A percentile compares a stretch with the other conserved stretches of the same genome.
Evolutionary conservation across 2,329 filamentous ascomycete genomes (phyloP).

Genomic region (Chlorencoelia australis): DNA sequence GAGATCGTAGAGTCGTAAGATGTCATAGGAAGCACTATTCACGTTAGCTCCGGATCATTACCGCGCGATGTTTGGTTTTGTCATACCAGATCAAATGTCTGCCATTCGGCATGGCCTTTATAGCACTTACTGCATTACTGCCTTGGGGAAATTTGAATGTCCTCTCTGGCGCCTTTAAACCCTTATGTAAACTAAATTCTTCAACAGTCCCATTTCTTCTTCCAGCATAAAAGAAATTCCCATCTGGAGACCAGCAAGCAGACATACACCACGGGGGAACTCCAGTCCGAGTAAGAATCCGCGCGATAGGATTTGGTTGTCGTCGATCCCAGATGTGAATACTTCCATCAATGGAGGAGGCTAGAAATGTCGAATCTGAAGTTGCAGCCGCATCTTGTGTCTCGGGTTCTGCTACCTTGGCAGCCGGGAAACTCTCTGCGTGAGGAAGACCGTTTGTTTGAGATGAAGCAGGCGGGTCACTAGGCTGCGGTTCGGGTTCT

Average conservation of each 20-base stretch:
- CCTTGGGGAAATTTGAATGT: conserved; percentile 81
- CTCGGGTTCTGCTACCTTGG: conserved; percentile 22
- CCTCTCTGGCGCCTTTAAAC: conserved; percentile 63
- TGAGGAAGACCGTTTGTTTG: conserved; percentile 12
- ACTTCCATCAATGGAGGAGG: conserved; percentile 77
- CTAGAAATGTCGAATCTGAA: conserved; percentile 74
- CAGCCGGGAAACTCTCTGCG: conserved; percentile 8
- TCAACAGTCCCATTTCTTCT: conserved; percentile 86
- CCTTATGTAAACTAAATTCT: conserved; percentile 81
- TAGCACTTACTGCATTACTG: conserved; percentile 79
- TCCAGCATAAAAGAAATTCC: conserved; percentile 90
- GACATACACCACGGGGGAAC: conserved; percentile 97
- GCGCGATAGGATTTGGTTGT: conserved; percentile 64
- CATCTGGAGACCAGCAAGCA: conserved; percentile 91
- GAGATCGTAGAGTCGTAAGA: conserved; percentile 85
- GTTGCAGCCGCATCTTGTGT: conserved; percentile 46
- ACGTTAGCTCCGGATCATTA: too few species aligned
- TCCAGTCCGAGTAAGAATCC: conserved; percentile 61
- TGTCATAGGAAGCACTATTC: conserved; percentile 76
- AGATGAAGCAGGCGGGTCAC: conserved; percentile 1
- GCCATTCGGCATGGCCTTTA: conserved; percentile 86
- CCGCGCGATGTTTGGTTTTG: too few species aligned
- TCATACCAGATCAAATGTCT: conserved; percentile 76
- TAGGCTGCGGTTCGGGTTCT: conserved; percentile 18
- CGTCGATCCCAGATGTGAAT: conserved; percentile 91